Evolutionary conservation across 1,139 yeast genomes (phyloP).

Genomic region (Geotrichum bryndzae): DNA sequence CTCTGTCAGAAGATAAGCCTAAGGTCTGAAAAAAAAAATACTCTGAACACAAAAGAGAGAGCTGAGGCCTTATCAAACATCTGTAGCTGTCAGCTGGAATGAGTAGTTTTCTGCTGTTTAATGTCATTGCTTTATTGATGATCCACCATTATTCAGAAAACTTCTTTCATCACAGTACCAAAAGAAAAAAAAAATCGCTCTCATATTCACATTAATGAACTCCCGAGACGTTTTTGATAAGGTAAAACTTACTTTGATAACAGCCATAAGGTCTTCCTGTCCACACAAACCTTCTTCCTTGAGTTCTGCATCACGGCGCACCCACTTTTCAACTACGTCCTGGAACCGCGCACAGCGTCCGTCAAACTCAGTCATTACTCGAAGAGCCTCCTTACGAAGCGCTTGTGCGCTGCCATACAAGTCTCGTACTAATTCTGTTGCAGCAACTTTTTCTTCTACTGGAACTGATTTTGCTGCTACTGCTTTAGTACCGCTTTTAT

Average conservation of each 20-base stretch:
- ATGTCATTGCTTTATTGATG: background rate
- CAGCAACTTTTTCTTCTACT: background rate
- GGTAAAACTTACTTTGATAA: background rate
- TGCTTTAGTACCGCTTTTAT: background rate
- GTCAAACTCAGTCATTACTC: background rate
- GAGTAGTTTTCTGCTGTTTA: background rate
- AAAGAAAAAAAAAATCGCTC: background rate
- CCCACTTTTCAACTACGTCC: background rate
- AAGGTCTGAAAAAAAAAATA: background rate
- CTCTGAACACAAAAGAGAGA: background rate
- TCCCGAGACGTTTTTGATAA: background rate
- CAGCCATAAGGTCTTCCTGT: background rate
- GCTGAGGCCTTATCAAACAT: background rate
- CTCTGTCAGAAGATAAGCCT: background rate
- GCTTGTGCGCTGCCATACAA: background rate
- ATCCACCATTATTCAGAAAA: no score
- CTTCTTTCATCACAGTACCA: background rate
- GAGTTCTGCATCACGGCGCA: background rate
- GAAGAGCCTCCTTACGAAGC: background rate
- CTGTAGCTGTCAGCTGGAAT: background rate
- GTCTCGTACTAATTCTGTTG: background rate
- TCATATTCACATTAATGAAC: background rate
- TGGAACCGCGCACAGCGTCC: background rate
- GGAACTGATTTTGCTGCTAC: background rate
- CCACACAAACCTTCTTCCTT: background rate